Percentiles rank a stretch among this genome's conserved stretches.
Conservation (phyloP, 768 basidiomycete genomes). For the Chalciporus chontae region DNA sequence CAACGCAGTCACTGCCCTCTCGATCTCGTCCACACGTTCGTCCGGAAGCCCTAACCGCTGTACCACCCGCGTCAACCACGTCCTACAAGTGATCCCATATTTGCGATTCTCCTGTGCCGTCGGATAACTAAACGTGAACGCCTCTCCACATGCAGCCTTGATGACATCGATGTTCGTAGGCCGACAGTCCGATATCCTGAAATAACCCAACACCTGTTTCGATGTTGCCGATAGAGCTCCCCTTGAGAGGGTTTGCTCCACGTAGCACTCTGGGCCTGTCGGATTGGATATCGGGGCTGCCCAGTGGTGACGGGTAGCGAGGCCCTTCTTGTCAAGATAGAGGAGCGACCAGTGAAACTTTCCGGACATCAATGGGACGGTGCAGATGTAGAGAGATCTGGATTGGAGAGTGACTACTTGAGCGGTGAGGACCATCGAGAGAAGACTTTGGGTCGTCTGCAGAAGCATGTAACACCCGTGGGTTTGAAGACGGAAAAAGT, state of each 20-base stretch:
- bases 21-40: neutral
- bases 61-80: constrained; percentile 19
- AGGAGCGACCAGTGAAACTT: constrained; percentile 23
- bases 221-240: constrained; percentile 12
- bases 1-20: neutral
- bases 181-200: constrained; percentile 13
- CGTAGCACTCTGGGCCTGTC: constrained; percentile 15
- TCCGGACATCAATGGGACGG: constrained; percentile 16
- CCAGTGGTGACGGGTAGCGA: constrained; percentile 21
- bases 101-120: constrained; percentile 17
- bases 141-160: constrained; percentile 10
- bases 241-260: constrained; percentile 15
- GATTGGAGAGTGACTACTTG: constrained; percentile 12
- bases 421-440: neutral
- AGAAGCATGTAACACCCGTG: neutral
- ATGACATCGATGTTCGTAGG: constrained; percentile 1
- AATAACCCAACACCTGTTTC: constrained; percentile 22
- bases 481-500: neutral
- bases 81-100: constrained; percentile 20
- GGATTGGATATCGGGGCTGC: constrained; percentile 10
- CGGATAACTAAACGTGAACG: constrained; percentile 16
- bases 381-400: constrained; percentile 18
- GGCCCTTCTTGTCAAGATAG: constrained; percentile 10
- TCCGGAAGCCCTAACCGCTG: constrained; percentile 9
- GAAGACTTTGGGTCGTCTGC: neutral